Percentiles rank a stretch among this genome's conserved stretches.
These are phyloP conservation scores for Phialocephala sp. DNA, from an alignment of 2,329 filamentous ascomycete species.

Conservation along the genomic window DNA sequence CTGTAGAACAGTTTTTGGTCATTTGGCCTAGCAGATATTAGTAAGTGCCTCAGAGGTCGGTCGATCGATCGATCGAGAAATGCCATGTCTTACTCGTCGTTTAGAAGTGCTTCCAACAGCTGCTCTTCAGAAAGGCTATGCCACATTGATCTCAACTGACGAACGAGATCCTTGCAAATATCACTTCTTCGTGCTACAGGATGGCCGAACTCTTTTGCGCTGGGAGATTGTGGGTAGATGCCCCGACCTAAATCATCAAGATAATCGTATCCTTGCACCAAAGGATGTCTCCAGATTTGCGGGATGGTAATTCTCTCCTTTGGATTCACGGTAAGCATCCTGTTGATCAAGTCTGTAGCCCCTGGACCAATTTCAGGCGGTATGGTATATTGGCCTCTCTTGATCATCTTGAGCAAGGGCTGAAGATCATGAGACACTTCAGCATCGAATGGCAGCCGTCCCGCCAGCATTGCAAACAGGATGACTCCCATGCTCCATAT, in stretches of 20 bases:
- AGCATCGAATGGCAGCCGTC: constrained; percentile 80
- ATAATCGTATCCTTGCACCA: constrained; percentile 84
- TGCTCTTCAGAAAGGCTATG: constrained; percentile 80
- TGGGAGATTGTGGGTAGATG: constrained; percentile 57
- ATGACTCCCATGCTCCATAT: constrained; percentile 96
- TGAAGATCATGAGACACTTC: constrained; percentile 50
- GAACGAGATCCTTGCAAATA: constrained; percentile 80
- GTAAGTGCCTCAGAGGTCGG: constrained; percentile 8
- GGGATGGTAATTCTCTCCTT: constrained; percentile 78
- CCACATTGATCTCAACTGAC: constrained; percentile 90
- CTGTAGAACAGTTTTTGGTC: constrained; percentile 95
- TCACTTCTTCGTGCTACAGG: constrained; percentile 66
- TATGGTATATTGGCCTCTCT: constrained; percentile 65
- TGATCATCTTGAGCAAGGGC: constrained; percentile 65
- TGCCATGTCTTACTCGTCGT: constrained; percentile 58
- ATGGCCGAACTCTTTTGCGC: constrained; percentile 65
- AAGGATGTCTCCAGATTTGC: constrained; percentile 84
- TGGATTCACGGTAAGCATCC: constrained; percentile 81
- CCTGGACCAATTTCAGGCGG: constrained; percentile 68
- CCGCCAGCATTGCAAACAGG: constrained; percentile 85
- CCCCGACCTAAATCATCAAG: constrained; percentile 60
- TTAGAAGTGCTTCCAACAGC: constrained; percentile 71
- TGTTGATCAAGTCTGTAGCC: constrained; percentile 76
- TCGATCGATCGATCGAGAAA: not conserved
- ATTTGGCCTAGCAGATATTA: constrained; percentile 63